Percentiles rank a stretch among this genome's conserved stretches.
These are phyloP conservation scores for Moesziomyces globuligerus DNA, from an alignment of 1,284 basidiomycete genomes.

Conservation along the genomic window DNA sequence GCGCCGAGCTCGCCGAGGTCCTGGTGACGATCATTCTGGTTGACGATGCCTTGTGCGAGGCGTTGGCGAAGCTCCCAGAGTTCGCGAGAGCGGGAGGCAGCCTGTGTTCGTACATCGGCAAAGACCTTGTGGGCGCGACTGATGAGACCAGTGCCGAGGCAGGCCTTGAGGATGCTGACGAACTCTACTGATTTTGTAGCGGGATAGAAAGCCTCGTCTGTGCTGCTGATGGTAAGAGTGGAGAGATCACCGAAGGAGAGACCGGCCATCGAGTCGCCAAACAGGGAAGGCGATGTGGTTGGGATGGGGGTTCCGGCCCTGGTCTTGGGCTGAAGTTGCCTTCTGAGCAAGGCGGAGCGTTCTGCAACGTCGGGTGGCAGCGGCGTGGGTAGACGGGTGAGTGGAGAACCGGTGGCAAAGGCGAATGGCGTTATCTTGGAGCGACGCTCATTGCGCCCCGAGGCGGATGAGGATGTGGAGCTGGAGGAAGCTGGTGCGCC, in stretches of 20 bases:
- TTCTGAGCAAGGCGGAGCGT: conserved; percentile 26
- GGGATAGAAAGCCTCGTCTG: conserved; percentile 56
- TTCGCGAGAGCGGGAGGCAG: conserved; percentile 36
- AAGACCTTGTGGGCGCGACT: conserved; percentile 62
- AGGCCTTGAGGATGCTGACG: conserved; percentile 60
- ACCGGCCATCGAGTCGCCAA: conserved; percentile 14
- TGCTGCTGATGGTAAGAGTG: conserved; percentile 44
- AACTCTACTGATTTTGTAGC: conserved; percentile 52
- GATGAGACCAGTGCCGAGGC: conserved; percentile 60
- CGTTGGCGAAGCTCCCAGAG: conserved; percentile 37
- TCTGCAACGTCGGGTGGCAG: conserved; percentile 45
- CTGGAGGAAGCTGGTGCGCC: conserved; percentile 1
- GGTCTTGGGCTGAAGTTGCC: conserved; percentile 17
- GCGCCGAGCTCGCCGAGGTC: conserved; percentile 26
- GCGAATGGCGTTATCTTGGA: conserved; percentile 33
- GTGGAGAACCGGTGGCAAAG: conserved; percentile 32
- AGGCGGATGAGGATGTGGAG: conserved; percentile 9
- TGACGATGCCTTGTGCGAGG: conserved; percentile 38
- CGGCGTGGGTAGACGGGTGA: conserved; percentile 45
- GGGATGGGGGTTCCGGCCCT: conserved; percentile 12
- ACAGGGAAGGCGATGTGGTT: not conserved
- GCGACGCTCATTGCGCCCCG: conserved; percentile 24
- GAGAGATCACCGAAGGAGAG: conserved; percentile 46
- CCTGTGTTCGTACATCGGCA: conserved; percentile 50
- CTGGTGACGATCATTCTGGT: conserved; percentile 34